Conservation (phyloP, 352 stramenopile genomes). For the Phytophthora agathidicida region DNA sequence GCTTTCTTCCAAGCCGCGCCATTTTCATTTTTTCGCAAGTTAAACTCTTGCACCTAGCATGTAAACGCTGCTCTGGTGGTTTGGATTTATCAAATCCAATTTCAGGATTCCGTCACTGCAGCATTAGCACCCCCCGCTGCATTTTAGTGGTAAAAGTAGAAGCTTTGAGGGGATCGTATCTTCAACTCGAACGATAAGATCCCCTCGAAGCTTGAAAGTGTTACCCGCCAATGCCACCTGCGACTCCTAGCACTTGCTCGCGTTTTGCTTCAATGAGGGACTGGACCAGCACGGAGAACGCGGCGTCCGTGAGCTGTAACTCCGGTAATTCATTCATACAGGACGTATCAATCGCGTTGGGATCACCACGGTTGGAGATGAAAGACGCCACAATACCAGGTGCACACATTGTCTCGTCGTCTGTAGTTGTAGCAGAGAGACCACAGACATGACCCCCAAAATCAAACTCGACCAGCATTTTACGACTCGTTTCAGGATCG, state of each 20-base stretch:
- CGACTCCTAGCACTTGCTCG: slow-evolving; percentile 7
- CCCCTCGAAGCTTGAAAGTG: too few species aligned
- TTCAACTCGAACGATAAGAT: too few species aligned
- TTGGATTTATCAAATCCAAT: too few species aligned
- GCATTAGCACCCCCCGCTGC: too few species aligned
- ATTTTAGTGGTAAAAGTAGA: too few species aligned
- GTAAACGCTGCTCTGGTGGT: too few species aligned
- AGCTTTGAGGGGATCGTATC: too few species aligned
- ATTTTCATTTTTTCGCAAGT: too few species aligned
- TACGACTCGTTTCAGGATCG: slow-evolving; percentile 29
- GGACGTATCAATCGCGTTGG: slow-evolving; percentile 36
- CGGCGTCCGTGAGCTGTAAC: slow-evolving; percentile 28
- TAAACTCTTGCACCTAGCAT: too few species aligned
- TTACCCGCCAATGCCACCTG: not conserved
- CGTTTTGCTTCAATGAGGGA: slow-evolving; percentile 13
- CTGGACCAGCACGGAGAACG: slow-evolving; percentile 26
- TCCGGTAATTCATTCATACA: slow-evolving; percentile 41
- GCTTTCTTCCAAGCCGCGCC: too few species aligned
- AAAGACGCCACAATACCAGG: slow-evolving; percentile 46
- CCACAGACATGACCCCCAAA: slow-evolving; percentile 46
- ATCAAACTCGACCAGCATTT: slow-evolving; percentile 53
- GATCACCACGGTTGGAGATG: slow-evolving; percentile 26
- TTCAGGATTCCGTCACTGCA: too few species aligned
- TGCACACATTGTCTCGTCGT: slow-evolving; percentile 39
- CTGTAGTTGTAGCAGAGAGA: slow-evolving; percentile 26